phyloP scores from a whole-genome alignment of 2,329 filamentous ascomycete species.

The Pyrenophora seminiperda region DNA sequence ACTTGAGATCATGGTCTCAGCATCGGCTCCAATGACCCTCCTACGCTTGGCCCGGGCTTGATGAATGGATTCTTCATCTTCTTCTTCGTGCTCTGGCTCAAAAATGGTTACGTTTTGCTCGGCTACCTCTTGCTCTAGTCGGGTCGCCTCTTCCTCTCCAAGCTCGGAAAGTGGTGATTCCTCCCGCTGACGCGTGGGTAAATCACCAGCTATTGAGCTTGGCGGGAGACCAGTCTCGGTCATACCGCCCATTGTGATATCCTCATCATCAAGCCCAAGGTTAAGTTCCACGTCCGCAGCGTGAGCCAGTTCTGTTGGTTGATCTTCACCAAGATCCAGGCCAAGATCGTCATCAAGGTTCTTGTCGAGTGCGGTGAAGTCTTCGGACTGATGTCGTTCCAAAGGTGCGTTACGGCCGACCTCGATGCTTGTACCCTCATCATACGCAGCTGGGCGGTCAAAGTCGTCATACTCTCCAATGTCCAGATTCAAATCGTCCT shows the following conservation, averaged over 20 bases:
- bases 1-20: slow-evolving; percentile 76
- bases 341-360: slow-evolving; percentile 59
- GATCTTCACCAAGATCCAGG: slow-evolving; percentile 45
- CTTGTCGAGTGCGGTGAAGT: slow-evolving; percentile 57
- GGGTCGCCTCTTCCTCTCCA: slow-evolving; percentile 58
- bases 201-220: slow-evolving; percentile 55
- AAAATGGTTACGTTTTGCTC: slow-evolving; percentile 46
- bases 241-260: slow-evolving; percentile 54
- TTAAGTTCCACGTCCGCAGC: slow-evolving; percentile 27
- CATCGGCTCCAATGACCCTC: slow-evolving; percentile 81
- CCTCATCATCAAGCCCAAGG: slow-evolving; percentile 38
- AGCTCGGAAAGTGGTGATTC: slow-evolving; percentile 62
- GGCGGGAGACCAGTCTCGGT: slow-evolving; percentile 53
- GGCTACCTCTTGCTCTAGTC: slow-evolving; percentile 66
- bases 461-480: slow-evolving; percentile 59
- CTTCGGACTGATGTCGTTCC: slow-evolving; percentile 49
- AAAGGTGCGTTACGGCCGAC: slow-evolving; percentile 83
- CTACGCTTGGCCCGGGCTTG: slow-evolving; percentile 77
- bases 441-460: slow-evolving; percentile 18
- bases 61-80: slow-evolving; percentile 60
- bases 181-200: slow-evolving; percentile 50
- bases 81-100: slow-evolving; percentile 59
- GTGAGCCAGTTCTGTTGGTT: slow-evolving; percentile 30
- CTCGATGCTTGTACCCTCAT: slow-evolving; percentile 71
- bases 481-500: slow-evolving; percentile 65